Base-by-base conservation (phyloP, 495 filamentous ascomycete species). In the Cudoniella acicularis region DNA sequence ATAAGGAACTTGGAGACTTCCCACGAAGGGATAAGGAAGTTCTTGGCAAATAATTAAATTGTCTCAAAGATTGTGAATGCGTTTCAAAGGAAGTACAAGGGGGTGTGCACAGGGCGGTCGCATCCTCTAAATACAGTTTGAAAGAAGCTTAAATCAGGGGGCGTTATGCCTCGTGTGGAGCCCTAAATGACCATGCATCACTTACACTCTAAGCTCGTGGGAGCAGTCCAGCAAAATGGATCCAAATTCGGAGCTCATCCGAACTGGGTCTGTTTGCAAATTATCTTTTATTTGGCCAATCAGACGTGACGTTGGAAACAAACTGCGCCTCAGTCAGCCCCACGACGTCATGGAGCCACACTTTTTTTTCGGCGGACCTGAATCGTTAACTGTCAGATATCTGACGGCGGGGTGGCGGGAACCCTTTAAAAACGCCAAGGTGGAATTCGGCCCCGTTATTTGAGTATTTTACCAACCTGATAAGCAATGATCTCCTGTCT, bases 191-290 rank as follows among this genome's bases (percentile, higher is more conserved):
- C n/a, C n/a, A n/a, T n/a, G n/a, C n/a, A n/a, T n/a, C n/a, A n/a
- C n/a, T n/a, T 16, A 41, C 49, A 42, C 42, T 55, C 52, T 55
- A 55, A 24, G 8, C 36, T 55, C 52, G 41, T 55, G 40, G 40
- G 11, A n/a, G 1, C 18, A 13, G 10, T n/a, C n/a, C n/a, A n/a
- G n/a, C n/a, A n/a, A n/a, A n/a, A n/a, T n/a, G n/a, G n/a, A n/a
- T n/a, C n/a, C n/a, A n/a, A n/a, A n/a, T n/a, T n/a, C n/a, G n/a
- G n/a, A n/a, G n/a, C n/a, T n/a, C n/a, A n/a, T n/a, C n/a, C n/a
- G n/a, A n/a, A n/a, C n/a, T n/a, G n/a, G n/a, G n/a, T n/a, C n/a
- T n/a, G n/a, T n/a, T n/a, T n/a, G n/a, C n/a, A n/a, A n/a, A n/a
- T n/a, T n/a, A n/a, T n/a, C n/a, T n/a, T n/a, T n/a, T n/a, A n/a